These are phyloP conservation scores for Melanopsichium pennsylvanicum DNA, from an alignment of 1,284 basidiomycete species.

Conservation along the genomic window DNA sequence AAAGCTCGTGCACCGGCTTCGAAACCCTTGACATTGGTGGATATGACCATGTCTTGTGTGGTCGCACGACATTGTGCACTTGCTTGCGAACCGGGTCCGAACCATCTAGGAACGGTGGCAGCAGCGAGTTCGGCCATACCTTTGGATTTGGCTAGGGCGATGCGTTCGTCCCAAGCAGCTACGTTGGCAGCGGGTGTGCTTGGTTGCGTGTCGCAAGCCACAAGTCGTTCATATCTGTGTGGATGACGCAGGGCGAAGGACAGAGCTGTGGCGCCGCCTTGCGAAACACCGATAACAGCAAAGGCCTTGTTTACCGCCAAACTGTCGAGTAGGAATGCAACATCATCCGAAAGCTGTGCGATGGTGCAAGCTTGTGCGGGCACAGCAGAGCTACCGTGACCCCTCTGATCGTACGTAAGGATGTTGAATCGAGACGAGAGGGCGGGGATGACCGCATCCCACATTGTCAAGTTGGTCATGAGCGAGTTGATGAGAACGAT, in stretches of 20 bases:
- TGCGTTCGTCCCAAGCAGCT: slow-evolving; percentile 68
- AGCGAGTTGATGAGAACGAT: slow-evolving; percentile 68
- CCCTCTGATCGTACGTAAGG: slow-evolving; percentile 67
- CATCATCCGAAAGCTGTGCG: slow-evolving; percentile 66
- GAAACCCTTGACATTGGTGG: slow-evolving; percentile 67
- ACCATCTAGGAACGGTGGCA: slow-evolving; percentile 67
- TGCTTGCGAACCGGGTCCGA: slow-evolving; percentile 59
- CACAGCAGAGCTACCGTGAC: slow-evolving; percentile 65
- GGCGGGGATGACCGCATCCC: slow-evolving; percentile 65
- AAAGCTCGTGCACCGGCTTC: slow-evolving; percentile 66
- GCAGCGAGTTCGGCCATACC: slow-evolving; percentile 66
- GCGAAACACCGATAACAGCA: slow-evolving; percentile 67
- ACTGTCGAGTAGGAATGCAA: slow-evolving; percentile 64
- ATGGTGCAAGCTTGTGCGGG: slow-evolving; percentile 65
- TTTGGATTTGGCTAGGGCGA: slow-evolving; percentile 60
- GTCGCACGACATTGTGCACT: slow-evolving; percentile 44
- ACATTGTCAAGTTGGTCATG: slow-evolving; percentile 68
- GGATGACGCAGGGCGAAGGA: slow-evolving; percentile 66
- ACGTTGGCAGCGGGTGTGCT: slow-evolving; percentile 66
- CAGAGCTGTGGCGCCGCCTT: slow-evolving; percentile 68
- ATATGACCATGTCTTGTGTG: slow-evolving; percentile 56
- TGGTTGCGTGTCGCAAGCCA: slow-evolving; percentile 68
- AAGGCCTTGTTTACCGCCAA: slow-evolving; percentile 60
- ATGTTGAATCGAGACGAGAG: slow-evolving; percentile 66
- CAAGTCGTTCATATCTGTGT: slow-evolving; percentile 56